These are phyloP conservation scores for Niveomyces coronatus DNA, from an alignment of 2,329 filamentous ascomycete species.

Conservation along the genomic window DNA sequence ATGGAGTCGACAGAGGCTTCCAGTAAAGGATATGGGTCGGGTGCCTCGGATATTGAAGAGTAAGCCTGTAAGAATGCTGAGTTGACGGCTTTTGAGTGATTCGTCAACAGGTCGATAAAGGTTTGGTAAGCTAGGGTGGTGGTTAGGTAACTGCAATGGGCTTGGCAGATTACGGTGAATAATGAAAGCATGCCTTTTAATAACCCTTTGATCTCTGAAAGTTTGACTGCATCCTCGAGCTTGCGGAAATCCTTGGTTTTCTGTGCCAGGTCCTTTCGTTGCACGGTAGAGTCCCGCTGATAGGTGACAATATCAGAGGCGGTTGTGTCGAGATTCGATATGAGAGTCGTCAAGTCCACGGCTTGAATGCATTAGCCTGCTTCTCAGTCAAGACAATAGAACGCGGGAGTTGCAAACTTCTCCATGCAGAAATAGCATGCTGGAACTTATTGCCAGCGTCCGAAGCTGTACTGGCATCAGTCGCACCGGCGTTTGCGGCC, in stretches of 20 bases:
- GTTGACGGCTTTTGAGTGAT: slow-evolving; percentile 89
- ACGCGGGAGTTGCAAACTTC: slow-evolving; percentile 53
- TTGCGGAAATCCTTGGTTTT: slow-evolving; percentile 98
- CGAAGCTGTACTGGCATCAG: slow-evolving; percentile 17
- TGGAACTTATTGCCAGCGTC: slow-evolving; percentile 88
- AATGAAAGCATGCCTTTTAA: slow-evolving; percentile 47
- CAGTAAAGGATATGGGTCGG: slow-evolving; percentile 90
- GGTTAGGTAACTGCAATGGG: too few species aligned
- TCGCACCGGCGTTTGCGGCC: slow-evolving; percentile 17
- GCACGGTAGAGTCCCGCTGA: slow-evolving; percentile 89
- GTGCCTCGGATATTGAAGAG: slow-evolving; percentile 85
- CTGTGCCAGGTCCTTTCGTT: slow-evolving; percentile 94
- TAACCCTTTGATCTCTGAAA: slow-evolving; percentile 79
- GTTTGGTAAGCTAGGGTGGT: slow-evolving; percentile 75
- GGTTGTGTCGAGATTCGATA: slow-evolving; percentile 78
- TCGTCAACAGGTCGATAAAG: slow-evolving; percentile 93
- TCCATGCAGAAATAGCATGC: slow-evolving; percentile 89
- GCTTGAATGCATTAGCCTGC: slow-evolving; percentile 36
- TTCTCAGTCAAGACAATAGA: background rate
- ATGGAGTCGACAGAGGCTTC: slow-evolving; percentile 95
- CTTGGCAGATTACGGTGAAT: background rate
- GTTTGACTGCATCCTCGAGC: slow-evolving; percentile 76
- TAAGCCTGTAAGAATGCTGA: slow-evolving; percentile 90
- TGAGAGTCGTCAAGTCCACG: slow-evolving; percentile 75
- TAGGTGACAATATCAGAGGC: slow-evolving; percentile 92